Evolutionary conservation across 1,139 yeast species (phyloP), one percentile per base, ranked within the genome.

Genomic region (Debaryomyces udenii): DNA sequence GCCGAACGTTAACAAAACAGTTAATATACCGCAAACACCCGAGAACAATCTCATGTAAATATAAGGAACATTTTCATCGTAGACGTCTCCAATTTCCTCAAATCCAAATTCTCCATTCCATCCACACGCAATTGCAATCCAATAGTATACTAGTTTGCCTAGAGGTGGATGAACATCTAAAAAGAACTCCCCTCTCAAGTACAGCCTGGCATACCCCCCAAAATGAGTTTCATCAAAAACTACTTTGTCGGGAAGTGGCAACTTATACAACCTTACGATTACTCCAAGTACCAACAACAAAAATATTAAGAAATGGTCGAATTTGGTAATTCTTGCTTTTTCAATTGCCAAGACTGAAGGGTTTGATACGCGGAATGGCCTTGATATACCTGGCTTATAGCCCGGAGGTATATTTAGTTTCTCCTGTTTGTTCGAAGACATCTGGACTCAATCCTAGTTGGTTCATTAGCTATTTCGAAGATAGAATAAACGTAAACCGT

Each of bases 171-270:
- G 79, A 2, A 74, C 69, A 48, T 79, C 86, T 13, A 81, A 55
- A 53, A 79, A 83, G 49, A 78, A 83, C 32, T 74, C 70, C n/a
- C 89, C 87, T 31, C 66, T 66, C 47, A 72, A 62, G 64, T 86
- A 88, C 44, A 76, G 73, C 43, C 56, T 45, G 2, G 61, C 62
- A 46, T 59, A 66, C 6, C 64, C 61, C 6, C 70, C 69, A 38
- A 71, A 65, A 59, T 84, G 90, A 37, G 83, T 90, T 63, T 93
- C 99, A 68, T 93, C 99, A 60, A 93, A 93, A 26, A 93, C 97
- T 36, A 93, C 96, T 31, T 87, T 78, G 48, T 79, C 65, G 13
- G 99, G 99, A 45, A 70, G 61, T 35, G 79, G 74, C 37, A 93
- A 62, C 45, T 77, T 76, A 55, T 76, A 72, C 41, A 85, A 67